phyloP scores from a whole-genome alignment of 2,329 filamentous ascomycete species.

The Colletotrichum sp. region DNA sequence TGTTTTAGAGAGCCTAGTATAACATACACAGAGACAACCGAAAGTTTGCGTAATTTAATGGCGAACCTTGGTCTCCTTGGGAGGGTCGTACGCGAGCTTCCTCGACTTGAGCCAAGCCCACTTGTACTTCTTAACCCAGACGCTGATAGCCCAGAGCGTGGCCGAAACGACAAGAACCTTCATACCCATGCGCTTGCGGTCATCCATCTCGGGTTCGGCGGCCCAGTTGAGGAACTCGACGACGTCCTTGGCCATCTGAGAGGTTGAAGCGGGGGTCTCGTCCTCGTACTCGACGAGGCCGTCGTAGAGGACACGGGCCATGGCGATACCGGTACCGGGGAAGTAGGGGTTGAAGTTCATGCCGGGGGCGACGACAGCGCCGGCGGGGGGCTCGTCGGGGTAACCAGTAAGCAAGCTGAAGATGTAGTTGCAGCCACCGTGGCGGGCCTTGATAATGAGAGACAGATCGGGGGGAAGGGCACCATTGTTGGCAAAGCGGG shows the following conservation, averaged over 20 bases:
- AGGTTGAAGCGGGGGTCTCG: constrained; percentile 89
- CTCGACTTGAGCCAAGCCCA: constrained; percentile 96
- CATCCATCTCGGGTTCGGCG: constrained; percentile 98
- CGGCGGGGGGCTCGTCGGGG: constrained; percentile 93
- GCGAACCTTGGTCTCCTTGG: constrained; percentile 57
- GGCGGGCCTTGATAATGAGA: constrained; percentile 95
- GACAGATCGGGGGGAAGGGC: constrained; percentile 96
- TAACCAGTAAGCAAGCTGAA: constrained; percentile 97
- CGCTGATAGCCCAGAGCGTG: constrained; percentile 82
- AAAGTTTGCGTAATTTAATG: constrained; percentile 40
- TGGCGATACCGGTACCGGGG: constrained; percentile 97
- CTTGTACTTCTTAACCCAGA: constrained; percentile 99
- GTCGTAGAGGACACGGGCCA: constrained; percentile 98
- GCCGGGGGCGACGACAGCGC: constrained; percentile 82
- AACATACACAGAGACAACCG: constrained; percentile 33
- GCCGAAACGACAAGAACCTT: constrained; percentile 87
- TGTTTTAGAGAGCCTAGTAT: constrained; percentile 38
- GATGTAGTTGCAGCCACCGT: constrained; percentile 98
- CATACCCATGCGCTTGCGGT: constrained; percentile 99
- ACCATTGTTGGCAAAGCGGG: constrained; percentile 97
- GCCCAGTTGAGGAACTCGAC: constrained; percentile 99
- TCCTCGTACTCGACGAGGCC: constrained; percentile 98
- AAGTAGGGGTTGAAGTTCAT: constrained; percentile 99
- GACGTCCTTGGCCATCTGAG: constrained; percentile 99
- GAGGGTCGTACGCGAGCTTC: constrained; percentile 89